These are phyloP conservation scores for Pistacia atlantica DNA, from an alignment of 345 rosid genomes.

Conservation along the genomic window DNA sequence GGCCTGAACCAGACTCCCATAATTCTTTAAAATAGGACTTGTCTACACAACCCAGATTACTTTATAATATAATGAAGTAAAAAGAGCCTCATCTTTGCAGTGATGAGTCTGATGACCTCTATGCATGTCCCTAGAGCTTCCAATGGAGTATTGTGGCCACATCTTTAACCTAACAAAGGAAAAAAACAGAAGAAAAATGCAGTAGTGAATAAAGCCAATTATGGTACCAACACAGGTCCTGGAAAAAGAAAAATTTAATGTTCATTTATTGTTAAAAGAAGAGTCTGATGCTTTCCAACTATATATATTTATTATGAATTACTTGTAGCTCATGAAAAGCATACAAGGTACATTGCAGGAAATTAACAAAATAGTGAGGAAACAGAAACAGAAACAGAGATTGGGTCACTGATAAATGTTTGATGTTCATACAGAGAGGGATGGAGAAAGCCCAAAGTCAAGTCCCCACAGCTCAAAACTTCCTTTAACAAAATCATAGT, in stretches of 20 bases:
- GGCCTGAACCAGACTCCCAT: conserved; percentile 13
- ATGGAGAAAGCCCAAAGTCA: conserved; percentile 64
- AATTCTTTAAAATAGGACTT: conserved; percentile 17
- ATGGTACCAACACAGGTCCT: background rate
- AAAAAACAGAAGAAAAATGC: conserved; percentile 34
- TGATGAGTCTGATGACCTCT: conserved; percentile 20
- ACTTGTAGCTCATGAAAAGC: conserved; percentile 14
- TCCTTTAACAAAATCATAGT: conserved; percentile 86
- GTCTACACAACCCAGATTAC: conserved; percentile 32
- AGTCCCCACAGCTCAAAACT: conserved; percentile 96
- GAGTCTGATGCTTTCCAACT: background rate
- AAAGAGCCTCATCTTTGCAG: conserved; percentile 39
- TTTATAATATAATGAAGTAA: conserved; percentile 19
- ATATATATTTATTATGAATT: conserved; percentile 19
- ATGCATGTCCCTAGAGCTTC: conserved; percentile 74
- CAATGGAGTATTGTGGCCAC: conserved; percentile 99
- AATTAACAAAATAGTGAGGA: conserved; percentile 8
- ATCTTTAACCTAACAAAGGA: conserved; percentile 87
- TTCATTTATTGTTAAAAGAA: conserved; percentile 20
- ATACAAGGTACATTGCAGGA: conserved; percentile 31
- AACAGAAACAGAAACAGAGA: conserved; percentile 23
- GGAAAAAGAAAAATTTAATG: background rate
- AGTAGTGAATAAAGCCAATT: conserved; percentile 47
- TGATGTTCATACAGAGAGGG: conserved; percentile 81
- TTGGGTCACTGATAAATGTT: conserved; percentile 28